phyloP scores from a whole-genome alignment of 129 eudicot species.

The Rutidosis leptorrhynchoides region DNA sequence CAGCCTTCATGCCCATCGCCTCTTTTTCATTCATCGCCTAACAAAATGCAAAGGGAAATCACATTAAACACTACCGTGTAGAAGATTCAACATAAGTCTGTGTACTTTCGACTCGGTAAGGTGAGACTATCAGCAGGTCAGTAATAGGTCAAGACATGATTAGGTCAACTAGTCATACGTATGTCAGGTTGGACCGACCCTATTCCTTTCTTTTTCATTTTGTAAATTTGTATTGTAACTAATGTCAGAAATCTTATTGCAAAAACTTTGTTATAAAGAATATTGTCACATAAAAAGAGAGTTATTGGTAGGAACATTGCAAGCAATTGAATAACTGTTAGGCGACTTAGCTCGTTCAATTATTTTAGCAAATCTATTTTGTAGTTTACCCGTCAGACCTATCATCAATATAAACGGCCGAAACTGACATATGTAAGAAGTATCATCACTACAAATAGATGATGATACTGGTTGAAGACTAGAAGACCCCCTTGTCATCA shows the following conservation, averaged over 20 bases:
- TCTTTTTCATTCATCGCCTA: constrained; percentile 71
- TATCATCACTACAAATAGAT: neutral
- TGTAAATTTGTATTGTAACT: too few species aligned
- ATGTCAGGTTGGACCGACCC: too few species aligned
- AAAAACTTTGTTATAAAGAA: too few species aligned
- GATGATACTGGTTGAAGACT: neutral
- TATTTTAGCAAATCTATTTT: too few species aligned
- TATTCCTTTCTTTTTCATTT: too few species aligned
- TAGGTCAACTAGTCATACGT: neutral
- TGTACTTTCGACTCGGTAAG: neutral
- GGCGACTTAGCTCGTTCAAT: too few species aligned
- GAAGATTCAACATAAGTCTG: neutral
- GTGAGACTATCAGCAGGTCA: neutral
- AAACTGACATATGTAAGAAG: neutral
- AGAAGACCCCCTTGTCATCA: neutral
- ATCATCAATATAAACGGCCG: too few species aligned
- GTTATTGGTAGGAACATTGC: too few species aligned
- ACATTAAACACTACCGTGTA: neutral
- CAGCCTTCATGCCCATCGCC: constrained; percentile 66
- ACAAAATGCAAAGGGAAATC: neutral
- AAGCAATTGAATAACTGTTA: too few species aligned
- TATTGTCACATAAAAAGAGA: too few species aligned
- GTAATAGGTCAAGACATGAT: neutral
- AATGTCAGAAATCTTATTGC: too few species aligned
- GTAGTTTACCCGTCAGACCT: too few species aligned